Evolutionary conservation across 1,284 basidiomycete genomes (phyloP).

Genomic region (Apiotrichum domesticum): DNA sequence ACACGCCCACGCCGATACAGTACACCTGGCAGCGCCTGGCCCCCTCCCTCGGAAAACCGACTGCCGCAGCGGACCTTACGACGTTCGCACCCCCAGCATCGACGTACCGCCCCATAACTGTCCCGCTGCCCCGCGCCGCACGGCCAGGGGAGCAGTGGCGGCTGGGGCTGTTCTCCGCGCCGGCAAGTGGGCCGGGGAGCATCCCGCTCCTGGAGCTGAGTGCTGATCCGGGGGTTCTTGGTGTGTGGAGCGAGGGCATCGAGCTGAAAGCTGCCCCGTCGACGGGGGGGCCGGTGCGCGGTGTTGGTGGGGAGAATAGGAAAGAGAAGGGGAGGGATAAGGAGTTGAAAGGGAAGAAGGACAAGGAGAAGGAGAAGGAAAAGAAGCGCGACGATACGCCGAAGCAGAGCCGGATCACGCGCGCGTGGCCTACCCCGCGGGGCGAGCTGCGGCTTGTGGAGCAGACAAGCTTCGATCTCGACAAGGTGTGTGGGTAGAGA

Average conservation of each 20-base stretch:
- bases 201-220: conserved; percentile 1
- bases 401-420: conserved; percentile 67
- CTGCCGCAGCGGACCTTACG: conserved; percentile 57
- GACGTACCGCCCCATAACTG: conserved; percentile 64
- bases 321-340: conserved; percentile 6
- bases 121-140: conserved; percentile 57
- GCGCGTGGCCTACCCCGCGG: conserved; percentile 53
- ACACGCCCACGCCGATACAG: conserved; percentile 27
- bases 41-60: conserved; percentile 5
- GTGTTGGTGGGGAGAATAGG: neutral
- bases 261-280: conserved; percentile 17
- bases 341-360: conserved; percentile 6
- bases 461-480: conserved; percentile 77
- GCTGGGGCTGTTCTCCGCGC: conserved; percentile 53
- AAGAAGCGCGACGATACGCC: conserved; percentile 27
- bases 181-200: neutral
- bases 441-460: conserved; percentile 57
- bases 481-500: conserved; percentile 60
- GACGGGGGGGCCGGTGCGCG: neutral
- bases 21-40: conserved; percentile 36
- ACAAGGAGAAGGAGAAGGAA: conserved; percentile 17
- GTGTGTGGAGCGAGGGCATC: conserved; percentile 44
- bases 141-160: conserved; percentile 58
- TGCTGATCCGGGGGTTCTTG: conserved; percentile 19
- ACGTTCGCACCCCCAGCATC: conserved; percentile 57